Percentiles rank a stretch among this genome's conserved stretches.
These are phyloP conservation scores for Heterobasidion annosum DNA, from an alignment of 1,284 basidiomycete genomes.

Conservation along the genomic window DNA sequence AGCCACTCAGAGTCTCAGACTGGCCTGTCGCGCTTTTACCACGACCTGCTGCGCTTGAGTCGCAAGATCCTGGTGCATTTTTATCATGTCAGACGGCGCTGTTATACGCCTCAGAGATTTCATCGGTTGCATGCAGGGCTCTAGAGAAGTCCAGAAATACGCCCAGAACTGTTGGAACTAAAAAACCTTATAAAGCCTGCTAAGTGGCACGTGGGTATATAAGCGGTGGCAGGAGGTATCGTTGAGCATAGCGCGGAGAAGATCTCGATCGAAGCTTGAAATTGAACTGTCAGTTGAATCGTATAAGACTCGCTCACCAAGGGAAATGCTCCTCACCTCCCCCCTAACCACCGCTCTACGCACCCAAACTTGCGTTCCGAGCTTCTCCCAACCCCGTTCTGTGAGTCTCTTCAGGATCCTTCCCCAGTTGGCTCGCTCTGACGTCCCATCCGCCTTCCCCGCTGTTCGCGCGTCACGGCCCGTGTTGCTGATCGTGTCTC, in stretches of 20 bases:
- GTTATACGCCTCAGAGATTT: too few relatives aligned
- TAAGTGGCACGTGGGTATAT: background rate
- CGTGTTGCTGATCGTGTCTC: background rate
- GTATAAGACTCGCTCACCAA: constrained; percentile 9
- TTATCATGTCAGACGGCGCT: too few relatives aligned
- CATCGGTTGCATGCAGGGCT: too few relatives aligned
- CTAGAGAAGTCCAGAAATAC: too few relatives aligned
- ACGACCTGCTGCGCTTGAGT: too few relatives aligned
- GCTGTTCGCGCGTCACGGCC: background rate
- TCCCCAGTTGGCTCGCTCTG: background rate
- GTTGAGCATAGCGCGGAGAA: constrained; percentile 8
- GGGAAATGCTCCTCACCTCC: constrained; percentile 8
- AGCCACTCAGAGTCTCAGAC: background rate
- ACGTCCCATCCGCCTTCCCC: background rate
- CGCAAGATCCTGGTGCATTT: too few relatives aligned
- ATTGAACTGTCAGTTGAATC: constrained; percentile 11
- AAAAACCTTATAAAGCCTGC: too few relatives aligned
- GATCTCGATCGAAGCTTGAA: constrained; percentile 12
- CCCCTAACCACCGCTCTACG: constrained; percentile 4
- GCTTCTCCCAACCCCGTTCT: background rate
- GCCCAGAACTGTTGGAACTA: too few relatives aligned
- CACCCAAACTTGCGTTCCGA: background rate
- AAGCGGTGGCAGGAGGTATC: constrained; percentile 10
- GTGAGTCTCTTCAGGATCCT: too few relatives aligned
- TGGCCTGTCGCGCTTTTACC: background rate